phyloP scores from a whole-genome alignment of 345 rosid species.

The Rhizophora mangle region DNA sequence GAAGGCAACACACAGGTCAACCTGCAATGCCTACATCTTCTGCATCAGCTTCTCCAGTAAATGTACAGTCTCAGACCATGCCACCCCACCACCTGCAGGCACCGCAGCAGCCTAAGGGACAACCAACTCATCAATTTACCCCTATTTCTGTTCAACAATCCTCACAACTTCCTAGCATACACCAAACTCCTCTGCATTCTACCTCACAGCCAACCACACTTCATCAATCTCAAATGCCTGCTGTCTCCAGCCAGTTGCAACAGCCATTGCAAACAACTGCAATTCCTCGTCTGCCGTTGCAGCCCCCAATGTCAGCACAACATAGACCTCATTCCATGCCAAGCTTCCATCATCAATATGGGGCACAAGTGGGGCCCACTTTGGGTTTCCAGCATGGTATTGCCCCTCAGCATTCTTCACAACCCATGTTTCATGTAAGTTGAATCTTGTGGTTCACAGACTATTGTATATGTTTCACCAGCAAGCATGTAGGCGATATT shows the following conservation, averaged over 20 bases:
- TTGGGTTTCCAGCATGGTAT: constrained; percentile 63
- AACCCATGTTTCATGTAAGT: constrained; percentile 77
- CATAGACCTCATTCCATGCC: constrained; percentile 46
- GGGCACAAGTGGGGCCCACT: constrained; percentile 58
- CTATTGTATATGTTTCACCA: neutral
- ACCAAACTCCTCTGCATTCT: constrained; percentile 52
- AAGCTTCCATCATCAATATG: constrained; percentile 65
- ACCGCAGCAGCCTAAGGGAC: constrained; percentile 66
- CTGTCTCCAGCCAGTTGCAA: constrained; percentile 62
- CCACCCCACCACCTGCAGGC: constrained; percentile 50
- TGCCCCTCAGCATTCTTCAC: constrained; percentile 70
- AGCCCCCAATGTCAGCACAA: constrained; percentile 57
- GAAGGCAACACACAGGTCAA: constrained; percentile 61
- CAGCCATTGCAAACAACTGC: constrained; percentile 58
- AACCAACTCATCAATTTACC: constrained; percentile 43
- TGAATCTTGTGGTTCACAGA: constrained; percentile 16
- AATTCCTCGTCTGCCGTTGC: constrained; percentile 54
- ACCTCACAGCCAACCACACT: constrained; percentile 50
- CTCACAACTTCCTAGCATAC: constrained; percentile 49
- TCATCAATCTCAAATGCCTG: constrained; percentile 60
- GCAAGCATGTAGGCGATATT: neutral
- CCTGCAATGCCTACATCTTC: constrained; percentile 45
- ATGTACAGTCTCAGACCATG: constrained; percentile 57
- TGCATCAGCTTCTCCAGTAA: constrained; percentile 43
- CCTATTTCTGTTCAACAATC: constrained; percentile 52